Evolutionary conservation across 306 rosid species (phyloP).

Genomic region (Hippophae tibetana): DNA sequence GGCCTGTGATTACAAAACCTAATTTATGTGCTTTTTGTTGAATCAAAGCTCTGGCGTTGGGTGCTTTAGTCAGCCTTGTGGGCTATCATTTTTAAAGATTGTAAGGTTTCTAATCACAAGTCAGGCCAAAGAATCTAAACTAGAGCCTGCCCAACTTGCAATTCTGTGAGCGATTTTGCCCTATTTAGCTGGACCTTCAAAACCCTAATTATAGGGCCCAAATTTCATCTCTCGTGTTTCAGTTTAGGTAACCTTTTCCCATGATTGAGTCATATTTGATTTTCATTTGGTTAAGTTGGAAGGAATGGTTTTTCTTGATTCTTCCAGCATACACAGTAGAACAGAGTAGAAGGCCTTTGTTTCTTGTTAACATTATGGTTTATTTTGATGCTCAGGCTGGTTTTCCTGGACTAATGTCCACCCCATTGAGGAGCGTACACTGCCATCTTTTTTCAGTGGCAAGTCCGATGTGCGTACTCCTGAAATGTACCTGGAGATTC

Average conservation of each 20-base stretch:
- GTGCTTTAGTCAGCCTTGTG: not conserved
- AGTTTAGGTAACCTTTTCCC: too few species aligned
- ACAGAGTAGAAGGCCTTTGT: not conserved
- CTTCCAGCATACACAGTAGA: too few species aligned
- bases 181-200: too few species aligned
- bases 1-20: not conserved
- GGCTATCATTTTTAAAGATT: not conserved
- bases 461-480: conserved; percentile 54
- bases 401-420: conserved; percentile 68
- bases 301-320: too few species aligned
- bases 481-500: conserved; percentile 58
- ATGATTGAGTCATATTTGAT: too few species aligned
- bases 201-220: too few species aligned
- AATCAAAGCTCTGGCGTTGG: not conserved
- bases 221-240: too few species aligned
- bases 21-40: not conserved
- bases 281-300: too few species aligned
- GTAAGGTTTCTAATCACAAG: too few species aligned
- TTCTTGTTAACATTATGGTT: conserved; percentile 8
- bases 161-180: too few species aligned
- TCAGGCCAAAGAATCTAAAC: not conserved
- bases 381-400: conserved; percentile 60
- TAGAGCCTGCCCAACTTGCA: not conserved
- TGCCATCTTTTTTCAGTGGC: conserved; percentile 69
- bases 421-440: conserved; percentile 56